Percentiles rank a stretch among this genome's conserved stretches.
These are phyloP conservation scores for Lactarius hengduanensis DNA, from an alignment of 768 basidiomycete species.

Conservation along the genomic window DNA sequence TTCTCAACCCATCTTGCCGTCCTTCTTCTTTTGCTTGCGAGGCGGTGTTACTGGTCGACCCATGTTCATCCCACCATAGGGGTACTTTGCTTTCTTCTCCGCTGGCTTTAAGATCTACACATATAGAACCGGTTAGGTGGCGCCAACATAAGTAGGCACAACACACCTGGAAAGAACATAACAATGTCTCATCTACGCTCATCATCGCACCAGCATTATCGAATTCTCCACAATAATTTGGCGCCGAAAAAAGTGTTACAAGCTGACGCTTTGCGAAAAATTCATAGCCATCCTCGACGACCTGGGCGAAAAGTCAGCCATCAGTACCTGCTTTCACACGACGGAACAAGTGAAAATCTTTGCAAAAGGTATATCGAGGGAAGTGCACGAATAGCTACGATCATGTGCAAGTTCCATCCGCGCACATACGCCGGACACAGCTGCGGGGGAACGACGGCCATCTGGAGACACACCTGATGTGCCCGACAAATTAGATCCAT, in stretches of 20 bases:
- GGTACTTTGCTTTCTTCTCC: slow-evolving; percentile 96
- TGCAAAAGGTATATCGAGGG: background rate
- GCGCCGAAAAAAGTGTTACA: slow-evolving; percentile 96
- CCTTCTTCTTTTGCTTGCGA: slow-evolving; percentile 97
- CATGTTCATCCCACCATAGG: slow-evolving; percentile 84
- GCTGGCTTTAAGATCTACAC: slow-evolving; percentile 94
- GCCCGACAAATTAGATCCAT: slow-evolving; percentile 99
- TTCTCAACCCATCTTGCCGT: slow-evolving; percentile 58
- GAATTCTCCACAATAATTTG: slow-evolving; percentile 94
- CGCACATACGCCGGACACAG: background rate
- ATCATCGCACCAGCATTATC: slow-evolving; percentile 99
- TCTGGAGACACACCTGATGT: slow-evolving; percentile 71
- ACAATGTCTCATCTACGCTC: slow-evolving; percentile 95
- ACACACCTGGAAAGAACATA: slow-evolving; percentile 95
- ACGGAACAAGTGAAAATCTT: background rate
- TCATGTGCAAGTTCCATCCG: slow-evolving; percentile 5
- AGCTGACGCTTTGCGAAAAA: slow-evolving; percentile 98
- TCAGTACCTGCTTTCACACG: background rate
- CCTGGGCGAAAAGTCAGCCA: slow-evolving; percentile 44
- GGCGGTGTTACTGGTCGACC: slow-evolving; percentile 92
- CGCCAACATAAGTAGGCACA: slow-evolving; percentile 1
- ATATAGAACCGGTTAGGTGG: slow-evolving; percentile 10
- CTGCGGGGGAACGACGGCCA: slow-evolving; percentile 14
- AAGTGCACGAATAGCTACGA: background rate
- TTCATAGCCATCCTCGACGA: slow-evolving; percentile 98